Conservation (phyloP, 345 rosid species). For the Salix udensis region DNA sequence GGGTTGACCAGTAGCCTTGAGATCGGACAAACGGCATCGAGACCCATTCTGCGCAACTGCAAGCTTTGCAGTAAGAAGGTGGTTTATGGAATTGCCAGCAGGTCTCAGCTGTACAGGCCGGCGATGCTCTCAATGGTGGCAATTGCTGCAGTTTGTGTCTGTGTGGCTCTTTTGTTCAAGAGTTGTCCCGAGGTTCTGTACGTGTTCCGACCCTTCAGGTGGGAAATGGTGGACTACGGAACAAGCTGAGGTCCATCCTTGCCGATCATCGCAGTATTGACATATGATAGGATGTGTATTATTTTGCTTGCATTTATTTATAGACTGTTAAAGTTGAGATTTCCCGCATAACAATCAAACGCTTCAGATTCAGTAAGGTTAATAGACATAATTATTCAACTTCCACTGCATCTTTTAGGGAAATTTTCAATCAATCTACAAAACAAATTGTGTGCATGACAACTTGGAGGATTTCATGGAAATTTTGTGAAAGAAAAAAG, state of each 20-base stretch:
- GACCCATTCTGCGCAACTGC: constrained; percentile 42
- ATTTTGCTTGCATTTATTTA: constrained; percentile 23
- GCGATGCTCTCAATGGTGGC: constrained; percentile 97
- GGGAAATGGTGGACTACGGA: constrained; percentile 89
- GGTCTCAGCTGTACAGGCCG: constrained; percentile 77
- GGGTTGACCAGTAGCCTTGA: constrained; percentile 46
- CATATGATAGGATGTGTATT: constrained; percentile 17
- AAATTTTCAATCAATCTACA: too few relatives aligned
- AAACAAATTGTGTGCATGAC: too few relatives aligned
- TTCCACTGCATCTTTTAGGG: neutral
- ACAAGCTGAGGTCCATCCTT: constrained; percentile 37
- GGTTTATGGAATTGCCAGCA: constrained; percentile 42
- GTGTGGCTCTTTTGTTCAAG: constrained; percentile 95
- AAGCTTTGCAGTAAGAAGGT: constrained; percentile 63
- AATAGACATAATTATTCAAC: constrained; percentile 19
- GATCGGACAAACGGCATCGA: constrained; percentile 37
- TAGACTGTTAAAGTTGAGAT: constrained; percentile 41
- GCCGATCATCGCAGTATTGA: constrained; percentile 3
- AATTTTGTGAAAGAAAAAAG: too few relatives aligned
- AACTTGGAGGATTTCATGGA: too few relatives aligned
- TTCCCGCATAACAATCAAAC: constrained; percentile 26
- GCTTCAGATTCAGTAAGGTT: constrained; percentile 23
- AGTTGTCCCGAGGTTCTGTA: constrained; percentile 88
- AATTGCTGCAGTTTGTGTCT: constrained; percentile 94
- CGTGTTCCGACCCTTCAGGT: constrained; percentile 92